phyloP scores from a whole-genome alignment of 148 eudicot genomes.

The Bassia scoparia region DNA sequence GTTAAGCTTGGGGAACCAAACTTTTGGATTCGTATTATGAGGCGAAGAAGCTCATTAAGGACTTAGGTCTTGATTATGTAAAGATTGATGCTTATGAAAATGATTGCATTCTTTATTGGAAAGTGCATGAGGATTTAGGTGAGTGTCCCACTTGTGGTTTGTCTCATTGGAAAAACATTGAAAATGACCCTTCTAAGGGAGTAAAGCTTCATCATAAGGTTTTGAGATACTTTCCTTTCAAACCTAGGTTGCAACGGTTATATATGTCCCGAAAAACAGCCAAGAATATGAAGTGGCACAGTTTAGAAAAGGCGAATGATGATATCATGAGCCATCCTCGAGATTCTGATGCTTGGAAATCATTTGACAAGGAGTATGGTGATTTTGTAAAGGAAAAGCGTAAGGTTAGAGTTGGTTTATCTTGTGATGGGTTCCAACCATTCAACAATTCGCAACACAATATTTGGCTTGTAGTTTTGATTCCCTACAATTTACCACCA shows the following conservation, averaged over 20 bases:
- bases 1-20: slow-evolving; percentile 1
- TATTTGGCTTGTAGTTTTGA: slow-evolving; percentile 17
- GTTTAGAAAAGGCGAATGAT: no score
- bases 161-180: neutral
- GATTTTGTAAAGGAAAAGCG: no score
- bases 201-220: slow-evolving; percentile 10
- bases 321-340: no score
- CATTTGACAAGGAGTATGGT: no score
- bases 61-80: slow-evolving; percentile 23
- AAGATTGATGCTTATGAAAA: no score
- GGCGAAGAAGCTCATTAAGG: slow-evolving; percentile 19
- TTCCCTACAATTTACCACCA: no score
- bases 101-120: slow-evolving; percentile 20
- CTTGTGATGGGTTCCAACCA: no score
- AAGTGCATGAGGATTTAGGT: slow-evolving; percentile 2
- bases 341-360: no score
- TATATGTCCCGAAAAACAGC: slow-evolving; percentile 23
- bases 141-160: slow-evolving; percentile 19
- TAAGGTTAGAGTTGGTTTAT: no score
- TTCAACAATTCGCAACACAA: no score
- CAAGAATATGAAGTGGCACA: no score
- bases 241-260: slow-evolving; percentile 20
- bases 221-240: slow-evolving; percentile 30
- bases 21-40: slow-evolving; percentile 17
- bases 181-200: slow-evolving; percentile 12